Percentiles rank a stretch among this genome's conserved stretches.
Conservation (phyloP, 495 filamentous ascomycete species). For the Aspergillus heteromorphus region DNA sequence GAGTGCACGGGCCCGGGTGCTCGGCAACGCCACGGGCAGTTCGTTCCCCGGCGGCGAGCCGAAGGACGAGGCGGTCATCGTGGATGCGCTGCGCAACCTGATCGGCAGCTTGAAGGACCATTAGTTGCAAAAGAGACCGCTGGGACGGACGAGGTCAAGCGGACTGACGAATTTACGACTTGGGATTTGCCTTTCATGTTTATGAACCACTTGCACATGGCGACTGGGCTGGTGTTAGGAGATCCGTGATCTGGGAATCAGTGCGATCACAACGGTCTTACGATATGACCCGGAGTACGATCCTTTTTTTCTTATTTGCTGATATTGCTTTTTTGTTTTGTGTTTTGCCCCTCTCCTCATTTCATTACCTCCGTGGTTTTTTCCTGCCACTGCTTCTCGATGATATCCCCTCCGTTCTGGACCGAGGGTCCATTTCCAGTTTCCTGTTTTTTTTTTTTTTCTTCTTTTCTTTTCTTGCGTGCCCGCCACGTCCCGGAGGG, state of each 20-base stretch:
- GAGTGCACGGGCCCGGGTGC: constrained; percentile 41
- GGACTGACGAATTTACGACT: constrained; percentile 18
- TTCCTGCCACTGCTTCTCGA: constrained; percentile 8
- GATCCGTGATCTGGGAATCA: not conserved
- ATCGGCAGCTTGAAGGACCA: constrained; percentile 39
- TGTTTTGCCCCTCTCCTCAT: constrained; percentile 8
- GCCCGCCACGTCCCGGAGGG: not conserved
- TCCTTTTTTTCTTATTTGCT: not conserved
- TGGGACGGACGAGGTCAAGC: not conserved
- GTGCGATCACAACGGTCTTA: not conserved
- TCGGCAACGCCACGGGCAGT: constrained; percentile 38
- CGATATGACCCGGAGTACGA: not conserved
- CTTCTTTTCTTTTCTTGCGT: constrained; percentile 1
- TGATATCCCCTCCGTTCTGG: constrained; percentile 27
- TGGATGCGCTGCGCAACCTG: constrained; percentile 38
- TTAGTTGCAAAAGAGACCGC: constrained; percentile 6
- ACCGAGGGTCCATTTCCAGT: not conserved
- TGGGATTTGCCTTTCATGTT: constrained; percentile 19
- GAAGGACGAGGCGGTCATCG: constrained; percentile 42
- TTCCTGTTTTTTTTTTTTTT: constrained; percentile 1
- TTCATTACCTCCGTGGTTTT: constrained; percentile 13
- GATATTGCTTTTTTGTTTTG: not conserved
- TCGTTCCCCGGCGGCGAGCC: constrained; percentile 46
- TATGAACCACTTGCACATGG: constrained; percentile 12
- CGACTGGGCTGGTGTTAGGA: constrained; percentile 10